Evolutionary conservation across 2,329 filamentous ascomycete species (phyloP), one percentile per base, ranked within the genome.

Genomic region (Sarocladium oryzae): DNA sequence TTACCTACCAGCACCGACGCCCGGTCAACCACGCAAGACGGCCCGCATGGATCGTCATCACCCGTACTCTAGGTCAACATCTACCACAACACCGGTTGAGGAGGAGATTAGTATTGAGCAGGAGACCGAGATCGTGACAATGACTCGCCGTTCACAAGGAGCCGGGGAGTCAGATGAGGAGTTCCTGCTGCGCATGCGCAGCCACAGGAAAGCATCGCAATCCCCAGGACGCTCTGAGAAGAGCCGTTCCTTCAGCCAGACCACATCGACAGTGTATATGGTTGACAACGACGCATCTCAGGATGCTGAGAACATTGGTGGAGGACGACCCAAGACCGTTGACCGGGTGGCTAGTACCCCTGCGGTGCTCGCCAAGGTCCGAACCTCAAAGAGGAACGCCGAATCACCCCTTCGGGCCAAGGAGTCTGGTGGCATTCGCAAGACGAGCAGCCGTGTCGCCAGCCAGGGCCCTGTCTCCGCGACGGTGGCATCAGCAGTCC

Each of bases 21-120:
- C 93, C 1, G 93, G 93, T 2, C 93, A 99, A 66, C 93, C 93
- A 24, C 84, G 93, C 55, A 97, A 99, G 76, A 87, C 86, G 15
- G 85, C 84, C 57, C 84, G 89, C 52, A 79, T 83, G 54, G 89
- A 91, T 60, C 82, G 86, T 23, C 86, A 89, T 58, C 81, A 91
- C 65, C 82, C 86, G 10, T 88, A 91, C 67, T 71, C 82, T 49
- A 78, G 84, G 52, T 78, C 76, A 21, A 67, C 75, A 57, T 65
- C 79, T 26, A 66, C 70, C 49, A 69, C 70, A 21, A 66, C 68
- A 7, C 65, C 66, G 7, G 60, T 66, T 2, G 72, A 73, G 51
- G 79, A 79, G 55, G 72, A 78, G 54, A 75, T 73, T 28, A 28
- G n/a, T 11, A 64, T 78, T 58, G 70, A 77, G 62, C 66, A 79